Base-by-base conservation (phyloP, 2,329 filamentous ascomycete species). In the Ophiostoma ips region DNA sequence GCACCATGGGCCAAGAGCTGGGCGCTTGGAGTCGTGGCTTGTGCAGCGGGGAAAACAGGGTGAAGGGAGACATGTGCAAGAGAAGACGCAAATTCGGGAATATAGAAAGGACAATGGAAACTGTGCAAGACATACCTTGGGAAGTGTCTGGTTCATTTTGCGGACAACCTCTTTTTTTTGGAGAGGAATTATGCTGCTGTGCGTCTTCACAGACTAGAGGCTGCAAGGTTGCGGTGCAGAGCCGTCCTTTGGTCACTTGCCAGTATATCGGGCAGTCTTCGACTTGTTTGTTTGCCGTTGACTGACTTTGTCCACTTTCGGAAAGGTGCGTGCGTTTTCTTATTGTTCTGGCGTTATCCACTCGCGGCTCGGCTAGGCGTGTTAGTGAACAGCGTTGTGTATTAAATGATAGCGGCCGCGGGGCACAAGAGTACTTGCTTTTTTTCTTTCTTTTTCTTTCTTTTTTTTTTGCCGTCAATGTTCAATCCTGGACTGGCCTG, bases 121-220 rank as follows among this genome's bases (percentile, higher is more conserved):
- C 5, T 16, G 24, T 43, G 40, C 30, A 43, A 19, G 43, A 45
- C 43, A 34, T 45, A 45, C 43, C 43, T 45, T 45, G n/a, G 43
- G 43, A n/a, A 45, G n/a, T 31, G 43, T 45, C 33, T 45, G 43
- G 30, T 45, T 45, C 43, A 45, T 45, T 16, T 13, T 45, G 40
- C 16, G 35, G 15, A 6, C 21, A 21, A 43, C n/a, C 11, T 41
- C 12, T 16, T 12, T 41, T 18, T 24, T 41, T 24, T 24, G 6
- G 24, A 21, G 16, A 30, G 12, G 16, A 12, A 16, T 10, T n/a
- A 13, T 31, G 40, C 16, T 43, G 16, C 40, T n/a, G n/a, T n/a
- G n/a, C 40, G 40, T 43, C 37, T 40, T 19, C 10, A n/a, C 40
- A 38, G 24, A 8, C n/a, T 16, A 13, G 13, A 15, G n/a, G 37